Conservation (phyloP, 768 basidiomycete species). For the Postia placenta region DNA sequence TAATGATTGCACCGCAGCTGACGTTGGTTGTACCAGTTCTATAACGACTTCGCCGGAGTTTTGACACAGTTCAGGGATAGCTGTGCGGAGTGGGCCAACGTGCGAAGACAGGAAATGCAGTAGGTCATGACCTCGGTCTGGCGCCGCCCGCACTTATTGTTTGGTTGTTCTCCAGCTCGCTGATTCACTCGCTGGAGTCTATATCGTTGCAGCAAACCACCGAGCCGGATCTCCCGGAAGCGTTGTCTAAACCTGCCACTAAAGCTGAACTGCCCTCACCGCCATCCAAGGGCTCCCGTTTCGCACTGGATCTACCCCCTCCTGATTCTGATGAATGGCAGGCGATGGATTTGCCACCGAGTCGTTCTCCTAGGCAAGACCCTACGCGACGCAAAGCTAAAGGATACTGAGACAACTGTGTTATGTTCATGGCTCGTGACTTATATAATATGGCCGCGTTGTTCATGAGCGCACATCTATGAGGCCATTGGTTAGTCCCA, state of each 20-base stretch:
- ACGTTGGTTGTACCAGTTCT: constrained; percentile 53
- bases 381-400: background rate
- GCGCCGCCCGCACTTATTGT: background rate
- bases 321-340: constrained; percentile 34
- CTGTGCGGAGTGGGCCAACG: constrained; percentile 69
- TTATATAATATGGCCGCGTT: too few species aligned
- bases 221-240: background rate
- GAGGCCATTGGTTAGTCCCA: too few species aligned
- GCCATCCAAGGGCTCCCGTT: background rate
- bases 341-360: constrained; percentile 20
- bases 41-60: constrained; percentile 77
- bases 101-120: constrained; percentile 72
- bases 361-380: constrained; percentile 5
- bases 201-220: background rate
- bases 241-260: background rate
- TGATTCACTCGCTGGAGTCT: constrained; percentile 5
- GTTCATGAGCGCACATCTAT: too few species aligned
- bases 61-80: constrained; percentile 68
- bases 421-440: too few species aligned
- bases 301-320: constrained; percentile 27
- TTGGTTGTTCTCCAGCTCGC: constrained; percentile 7
- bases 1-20: background rate
- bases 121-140: constrained; percentile 29
- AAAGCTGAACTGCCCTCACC: background rate
- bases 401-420: too few species aligned